Percentiles rank a stretch among this genome's conserved stretches.
Evolutionary conservation across 2,329 filamentous ascomycete genomes (phyloP).

Genomic region (Colletotrichum musicola): DNA sequence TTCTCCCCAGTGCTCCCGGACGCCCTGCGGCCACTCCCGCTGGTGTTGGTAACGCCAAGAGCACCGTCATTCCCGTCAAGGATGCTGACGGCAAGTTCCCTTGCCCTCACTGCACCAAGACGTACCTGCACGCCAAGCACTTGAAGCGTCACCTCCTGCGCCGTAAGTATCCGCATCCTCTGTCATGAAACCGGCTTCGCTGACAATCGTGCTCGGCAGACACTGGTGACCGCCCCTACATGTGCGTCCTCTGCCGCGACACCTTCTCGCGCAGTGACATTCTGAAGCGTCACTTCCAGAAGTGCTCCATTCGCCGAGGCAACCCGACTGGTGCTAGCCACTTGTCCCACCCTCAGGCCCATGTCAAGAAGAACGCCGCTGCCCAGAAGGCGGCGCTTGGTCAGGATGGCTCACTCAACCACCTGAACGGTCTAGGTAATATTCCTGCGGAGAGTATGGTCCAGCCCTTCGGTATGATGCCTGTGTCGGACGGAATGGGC

Average conservation of each 20-base stretch:
- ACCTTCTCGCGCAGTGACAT: slow-evolving; percentile 99
- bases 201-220: slow-evolving; percentile 66
- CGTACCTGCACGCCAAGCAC: slow-evolving; percentile 97
- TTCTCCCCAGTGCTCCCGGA: slow-evolving; percentile 90
- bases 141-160: slow-evolving; percentile 94
- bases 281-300: slow-evolving; percentile 98
- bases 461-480: slow-evolving; percentile 68
- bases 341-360: slow-evolving; percentile 90
- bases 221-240: slow-evolving; percentile 97
- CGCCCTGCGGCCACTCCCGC: slow-evolving; percentile 81
- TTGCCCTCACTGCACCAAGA: slow-evolving; percentile 98
- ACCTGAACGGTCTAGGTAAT: slow-evolving; percentile 72
- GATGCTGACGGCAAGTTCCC: slow-evolving; percentile 98
- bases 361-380: slow-evolving; percentile 82
- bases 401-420: slow-evolving; percentile 67
- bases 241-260: slow-evolving; percentile 97
- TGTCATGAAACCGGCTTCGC: slow-evolving; percentile 29
- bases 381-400: slow-evolving; percentile 69
- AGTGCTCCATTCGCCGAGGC: slow-evolving; percentile 95
- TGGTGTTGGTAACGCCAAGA: slow-evolving; percentile 79
- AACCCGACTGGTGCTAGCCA: slow-evolving; percentile 97
- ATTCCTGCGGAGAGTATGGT: slow-evolving; percentile 69
- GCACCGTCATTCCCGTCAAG: slow-evolving; percentile 88
- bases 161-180: slow-evolving; percentile 75
- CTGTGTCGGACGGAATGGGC: slow-evolving; percentile 69